phyloP scores from a whole-genome alignment of 805 yeast species.

The Candida gorgasii region DNA sequence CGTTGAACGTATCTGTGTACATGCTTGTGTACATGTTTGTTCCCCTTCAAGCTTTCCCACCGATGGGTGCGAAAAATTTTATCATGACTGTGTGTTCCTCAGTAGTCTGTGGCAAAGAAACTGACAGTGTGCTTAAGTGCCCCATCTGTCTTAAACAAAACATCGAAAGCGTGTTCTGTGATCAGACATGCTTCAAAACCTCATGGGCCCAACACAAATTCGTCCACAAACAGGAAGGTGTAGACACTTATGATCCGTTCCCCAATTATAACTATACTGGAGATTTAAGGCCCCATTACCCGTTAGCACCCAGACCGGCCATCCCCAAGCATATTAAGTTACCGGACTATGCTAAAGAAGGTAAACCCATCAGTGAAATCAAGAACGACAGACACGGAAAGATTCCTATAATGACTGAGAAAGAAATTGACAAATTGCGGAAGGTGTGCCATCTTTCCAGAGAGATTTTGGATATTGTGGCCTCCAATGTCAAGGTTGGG shows the following conservation, averaged over 20 bases:
- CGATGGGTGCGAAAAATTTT: slow-evolving; percentile 7
- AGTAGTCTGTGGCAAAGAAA: slow-evolving; percentile 81
- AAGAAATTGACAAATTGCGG: slow-evolving; percentile 72
- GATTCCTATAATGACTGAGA: slow-evolving; percentile 63
- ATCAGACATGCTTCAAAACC: slow-evolving; percentile 77
- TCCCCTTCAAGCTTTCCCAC: background rate
- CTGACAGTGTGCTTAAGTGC: slow-evolving; percentile 77
- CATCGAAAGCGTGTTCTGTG: slow-evolving; percentile 67
- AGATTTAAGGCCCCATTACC: slow-evolving; percentile 72
- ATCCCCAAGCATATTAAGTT: slow-evolving; percentile 69
- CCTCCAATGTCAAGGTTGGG: slow-evolving; percentile 81
- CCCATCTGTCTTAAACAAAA: slow-evolving; percentile 86
- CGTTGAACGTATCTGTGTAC: too few species aligned
- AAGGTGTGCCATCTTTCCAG: slow-evolving; percentile 76
- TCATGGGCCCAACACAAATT: slow-evolving; percentile 74
- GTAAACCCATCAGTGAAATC: slow-evolving; percentile 79
- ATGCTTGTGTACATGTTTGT: background rate
- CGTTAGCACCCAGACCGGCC: slow-evolving; percentile 68
- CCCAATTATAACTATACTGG: slow-evolving; percentile 80
- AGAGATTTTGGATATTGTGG: slow-evolving; percentile 88
- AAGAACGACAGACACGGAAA: slow-evolving; percentile 65
- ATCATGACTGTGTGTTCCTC: slow-evolving; percentile 57
- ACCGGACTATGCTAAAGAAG: slow-evolving; percentile 85
- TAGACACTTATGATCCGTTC: slow-evolving; percentile 76
- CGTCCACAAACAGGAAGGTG: slow-evolving; percentile 60